Base-by-base conservation (phyloP, 73 alveolate genomes). In the Uronychia setigera region DNA sequence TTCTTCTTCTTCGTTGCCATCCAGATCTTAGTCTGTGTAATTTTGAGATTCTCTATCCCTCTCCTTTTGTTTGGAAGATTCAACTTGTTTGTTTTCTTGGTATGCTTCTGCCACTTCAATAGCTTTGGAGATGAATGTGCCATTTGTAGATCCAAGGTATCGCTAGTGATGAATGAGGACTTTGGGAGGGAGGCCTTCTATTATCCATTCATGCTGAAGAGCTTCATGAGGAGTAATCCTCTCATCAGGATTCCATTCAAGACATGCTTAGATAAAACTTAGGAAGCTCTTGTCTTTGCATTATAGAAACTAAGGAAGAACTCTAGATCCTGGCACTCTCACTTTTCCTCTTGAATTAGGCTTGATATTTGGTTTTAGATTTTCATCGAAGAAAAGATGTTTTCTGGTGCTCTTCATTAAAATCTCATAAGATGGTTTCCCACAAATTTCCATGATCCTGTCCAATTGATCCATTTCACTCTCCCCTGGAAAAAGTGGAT, bases 401-500 rank as follows among this genome's bases (percentile, higher is more conserved):
- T 84, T 33, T 32, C 96, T 35, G 13, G 59, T 33, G 11, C 90
- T 74, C 32, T 76, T 31, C 32, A 78, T 83, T 27, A 86, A 35
- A 0, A 91, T 80, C 13, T 91, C 93, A 46, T 74, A 9, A 26
- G 91, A 80, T n/a, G 96, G 96, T 0, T 86, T 59, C 5, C 88
- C 92, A 14, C 29, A 1, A 75, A 91, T 59, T 33, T 91, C 96
- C 78, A 91, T 91, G 30, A 91, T 91, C 26, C 87, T 35, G 25
- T 86, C 88, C 74, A 91, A 31, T 32, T 91, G 82, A 76, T 91
- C 96, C 32, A 76, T 80, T 60, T 91, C 96, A 33, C 81, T 81
- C 78, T 91, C 96, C 1, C 96, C 96, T 14, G 93, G 93, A 35
- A 91, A 91, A 31, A 91, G 79, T 28, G 96, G 96, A 81, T 86